A percentile compares a stretch with the other conserved stretches of the same genome.
Evolutionary conservation across 805 yeast species (phyloP).

Genomic region (Kluyveromyces aestuarii): DNA sequence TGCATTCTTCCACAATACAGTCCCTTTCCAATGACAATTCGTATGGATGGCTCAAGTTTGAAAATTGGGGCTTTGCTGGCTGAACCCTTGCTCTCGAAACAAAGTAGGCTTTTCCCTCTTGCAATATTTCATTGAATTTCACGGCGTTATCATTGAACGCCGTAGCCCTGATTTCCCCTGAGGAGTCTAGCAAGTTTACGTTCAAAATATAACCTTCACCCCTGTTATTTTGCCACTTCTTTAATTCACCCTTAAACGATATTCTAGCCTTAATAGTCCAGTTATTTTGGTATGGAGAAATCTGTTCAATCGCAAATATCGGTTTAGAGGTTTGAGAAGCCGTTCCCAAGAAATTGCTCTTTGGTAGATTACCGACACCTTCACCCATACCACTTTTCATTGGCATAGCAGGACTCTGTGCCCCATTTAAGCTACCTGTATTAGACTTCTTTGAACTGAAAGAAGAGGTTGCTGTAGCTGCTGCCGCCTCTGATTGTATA

Average conservation of each 20-base stretch:
- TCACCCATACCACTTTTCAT: neutral
- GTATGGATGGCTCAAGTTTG: constrained; percentile 77
- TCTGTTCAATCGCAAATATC: constrained; percentile 68
- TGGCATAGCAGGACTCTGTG: neutral
- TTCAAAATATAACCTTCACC: constrained; percentile 89
- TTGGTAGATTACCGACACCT: neutral
- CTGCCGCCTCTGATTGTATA: neutral
- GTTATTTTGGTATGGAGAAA: constrained; percentile 81
- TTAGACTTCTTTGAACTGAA: neutral
- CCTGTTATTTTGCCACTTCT: constrained; percentile 76
- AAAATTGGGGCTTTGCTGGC: constrained; percentile 78
- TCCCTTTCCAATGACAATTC: constrained; percentile 79
- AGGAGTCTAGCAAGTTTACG: constrained; percentile 82
- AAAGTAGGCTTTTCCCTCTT: constrained; percentile 85
- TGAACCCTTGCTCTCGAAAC: constrained; percentile 73
- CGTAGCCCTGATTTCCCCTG: constrained; percentile 93
- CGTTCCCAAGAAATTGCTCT: constrained; percentile 4
- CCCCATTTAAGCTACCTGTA: neutral
- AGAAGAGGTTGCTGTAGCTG: neutral
- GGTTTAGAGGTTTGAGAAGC: constrained; percentile 29
- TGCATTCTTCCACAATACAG: constrained; percentile 61
- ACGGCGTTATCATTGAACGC: constrained; percentile 87
- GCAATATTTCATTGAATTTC: constrained; percentile 60
- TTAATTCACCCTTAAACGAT: constrained; percentile 76
- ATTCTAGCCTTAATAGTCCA: constrained; percentile 96